phyloP scores from a whole-genome alignment of 1,284 basidiomycete species.

The Cryptococcus wingfieldii region DNA sequence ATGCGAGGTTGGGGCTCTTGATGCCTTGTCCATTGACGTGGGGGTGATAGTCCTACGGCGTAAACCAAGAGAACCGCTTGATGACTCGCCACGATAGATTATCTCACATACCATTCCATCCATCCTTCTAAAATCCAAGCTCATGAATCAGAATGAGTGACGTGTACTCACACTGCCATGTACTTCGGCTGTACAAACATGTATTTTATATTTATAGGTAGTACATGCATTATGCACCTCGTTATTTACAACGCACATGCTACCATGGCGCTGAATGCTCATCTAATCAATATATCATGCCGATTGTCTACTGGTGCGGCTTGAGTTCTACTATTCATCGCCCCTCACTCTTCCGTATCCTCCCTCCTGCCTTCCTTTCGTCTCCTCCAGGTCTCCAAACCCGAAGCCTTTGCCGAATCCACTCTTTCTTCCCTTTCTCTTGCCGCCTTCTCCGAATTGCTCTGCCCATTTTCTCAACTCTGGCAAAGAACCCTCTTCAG shows the following conservation, averaged over 20 bases:
- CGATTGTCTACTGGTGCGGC: neutral
- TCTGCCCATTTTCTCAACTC: slow-evolving; percentile 87
- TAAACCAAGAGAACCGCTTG: no score
- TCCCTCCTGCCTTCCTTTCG: slow-evolving; percentile 5
- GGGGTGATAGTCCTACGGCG: slow-evolving; percentile 17
- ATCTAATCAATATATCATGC: slow-evolving; percentile 2
- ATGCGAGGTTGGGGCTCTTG: slow-evolving; percentile 22
- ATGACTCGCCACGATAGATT: no score
- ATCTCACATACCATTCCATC: no score
- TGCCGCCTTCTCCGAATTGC: slow-evolving; percentile 70
- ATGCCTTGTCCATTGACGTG: slow-evolving; percentile 19
- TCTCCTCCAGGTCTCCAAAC: slow-evolving; percentile 34
- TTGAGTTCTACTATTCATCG: slow-evolving; percentile 13
- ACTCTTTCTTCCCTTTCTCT: slow-evolving; percentile 40
- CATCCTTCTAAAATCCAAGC: no score
- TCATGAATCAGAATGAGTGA: no score
- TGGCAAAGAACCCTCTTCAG: slow-evolving; percentile 72
- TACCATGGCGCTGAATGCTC: neutral
- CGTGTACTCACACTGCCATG: no score
- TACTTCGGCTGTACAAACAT: no score
- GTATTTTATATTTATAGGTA: neutral
- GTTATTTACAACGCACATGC: neutral
- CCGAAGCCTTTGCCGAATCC: slow-evolving; percentile 51
- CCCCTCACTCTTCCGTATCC: slow-evolving; percentile 26
- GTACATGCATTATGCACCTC: neutral